Conservation (phyloP, 768 basidiomycete species). For the Calocybe indica region DNA sequence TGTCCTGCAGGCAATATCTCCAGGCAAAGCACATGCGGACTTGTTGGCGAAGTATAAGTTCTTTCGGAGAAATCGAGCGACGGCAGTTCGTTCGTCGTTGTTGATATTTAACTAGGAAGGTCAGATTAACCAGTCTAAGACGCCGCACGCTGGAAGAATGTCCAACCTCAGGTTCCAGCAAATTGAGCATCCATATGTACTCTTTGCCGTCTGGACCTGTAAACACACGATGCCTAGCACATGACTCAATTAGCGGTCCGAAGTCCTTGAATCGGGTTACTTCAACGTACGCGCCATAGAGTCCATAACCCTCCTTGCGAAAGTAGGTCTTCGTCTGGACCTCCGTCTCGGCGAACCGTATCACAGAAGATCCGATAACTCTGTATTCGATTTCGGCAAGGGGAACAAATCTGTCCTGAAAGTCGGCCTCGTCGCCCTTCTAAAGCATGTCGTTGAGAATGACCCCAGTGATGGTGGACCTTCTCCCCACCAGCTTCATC, state of each 20-base stretch:
- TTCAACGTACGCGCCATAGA: slow-evolving; percentile 14
- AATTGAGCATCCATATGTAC: slow-evolving; percentile 16
- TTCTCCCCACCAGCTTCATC: slow-evolving; percentile 13
- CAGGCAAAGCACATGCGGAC: slow-evolving; percentile 9
- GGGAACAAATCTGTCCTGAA: slow-evolving; percentile 20
- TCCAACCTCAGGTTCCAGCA: neutral
- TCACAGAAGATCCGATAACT: slow-evolving; percentile 18
- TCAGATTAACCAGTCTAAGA: too few relatives aligned
- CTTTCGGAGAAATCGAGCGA: slow-evolving; percentile 14
- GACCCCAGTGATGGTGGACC: slow-evolving; percentile 3
- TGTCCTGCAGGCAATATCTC: slow-evolving; percentile 16
- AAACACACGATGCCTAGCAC: slow-evolving; percentile 13
- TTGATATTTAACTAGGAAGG: slow-evolving; percentile 11
- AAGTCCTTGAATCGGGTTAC: neutral
- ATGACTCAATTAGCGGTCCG: neutral
- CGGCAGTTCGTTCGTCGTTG: slow-evolving; percentile 11
- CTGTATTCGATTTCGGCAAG: slow-evolving; percentile 30
- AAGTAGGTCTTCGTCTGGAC: slow-evolving; percentile 18
- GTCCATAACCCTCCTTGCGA: slow-evolving; percentile 12
- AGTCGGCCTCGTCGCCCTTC: slow-evolving; percentile 8
- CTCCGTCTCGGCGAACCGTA: slow-evolving; percentile 20
- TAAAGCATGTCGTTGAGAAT: slow-evolving; percentile 1
- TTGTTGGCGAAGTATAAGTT: slow-evolving; percentile 8
- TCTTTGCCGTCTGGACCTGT: slow-evolving; percentile 17
- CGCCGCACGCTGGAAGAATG: too few relatives aligned